Evolutionary conservation across 768 basidiomycete genomes (phyloP).

Genomic region (Trametes cinnabarina): DNA sequence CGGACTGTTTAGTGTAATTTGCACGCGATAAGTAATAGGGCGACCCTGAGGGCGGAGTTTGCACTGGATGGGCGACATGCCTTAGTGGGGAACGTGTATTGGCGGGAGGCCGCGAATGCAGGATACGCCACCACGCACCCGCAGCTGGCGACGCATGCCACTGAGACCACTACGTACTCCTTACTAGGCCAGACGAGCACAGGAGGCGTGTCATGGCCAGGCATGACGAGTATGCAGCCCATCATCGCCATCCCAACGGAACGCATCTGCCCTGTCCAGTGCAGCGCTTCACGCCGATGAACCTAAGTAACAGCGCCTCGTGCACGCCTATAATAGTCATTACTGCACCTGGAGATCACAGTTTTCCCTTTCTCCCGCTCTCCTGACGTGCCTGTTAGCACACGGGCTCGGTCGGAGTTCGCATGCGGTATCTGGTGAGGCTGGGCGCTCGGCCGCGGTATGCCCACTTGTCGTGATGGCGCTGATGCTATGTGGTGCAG

Average conservation of each 20-base stretch:
- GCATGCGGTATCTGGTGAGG: background rate
- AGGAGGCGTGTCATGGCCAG: background rate
- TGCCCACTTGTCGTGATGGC: conserved; percentile 1
- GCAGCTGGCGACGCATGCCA: background rate
- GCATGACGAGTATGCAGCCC: background rate
- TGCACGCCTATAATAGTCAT: conserved; percentile 8
- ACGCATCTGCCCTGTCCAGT: background rate
- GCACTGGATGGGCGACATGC: background rate
- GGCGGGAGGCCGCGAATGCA: background rate
- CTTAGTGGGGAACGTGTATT: conserved; percentile 4
- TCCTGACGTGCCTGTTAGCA: background rate
- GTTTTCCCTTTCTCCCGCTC: background rate
- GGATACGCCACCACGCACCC: background rate
- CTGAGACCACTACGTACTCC: conserved; percentile 12
- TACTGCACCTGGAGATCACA: conserved; percentile 4
- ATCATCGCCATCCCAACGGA: background rate
- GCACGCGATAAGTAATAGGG: conserved; percentile 6
- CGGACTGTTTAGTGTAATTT: conserved; percentile 5
- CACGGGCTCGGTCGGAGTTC: conserved; percentile 2
- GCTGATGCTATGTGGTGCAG: background rate
- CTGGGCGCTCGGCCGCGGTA: background rate
- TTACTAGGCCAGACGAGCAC: conserved; percentile 3
- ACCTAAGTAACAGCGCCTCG: background rate
- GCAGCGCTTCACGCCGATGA: background rate
- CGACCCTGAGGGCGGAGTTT: conserved; percentile 12